These are phyloP conservation scores for Saccharomycopsis guyanensis DNA, from an alignment of 805 yeast species.

Conservation along the genomic window DNA sequence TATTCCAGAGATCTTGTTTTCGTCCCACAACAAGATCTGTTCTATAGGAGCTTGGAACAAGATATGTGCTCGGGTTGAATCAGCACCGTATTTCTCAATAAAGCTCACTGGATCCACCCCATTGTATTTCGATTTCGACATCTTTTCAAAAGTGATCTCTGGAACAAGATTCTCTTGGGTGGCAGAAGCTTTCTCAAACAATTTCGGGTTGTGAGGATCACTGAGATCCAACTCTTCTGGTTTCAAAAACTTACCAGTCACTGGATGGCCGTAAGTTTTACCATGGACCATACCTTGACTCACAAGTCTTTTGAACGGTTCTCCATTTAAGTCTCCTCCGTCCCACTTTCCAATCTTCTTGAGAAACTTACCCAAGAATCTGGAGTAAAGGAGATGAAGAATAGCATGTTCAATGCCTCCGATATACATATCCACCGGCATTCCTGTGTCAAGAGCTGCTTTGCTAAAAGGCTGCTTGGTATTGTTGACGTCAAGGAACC, in stretches of 20 bases:
- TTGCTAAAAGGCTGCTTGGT: slow-evolving; percentile 42
- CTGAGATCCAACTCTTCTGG: slow-evolving; percentile 60
- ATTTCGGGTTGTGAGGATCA: slow-evolving; percentile 25
- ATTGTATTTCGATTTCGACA: slow-evolving; percentile 94
- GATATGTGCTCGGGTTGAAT: slow-evolving; percentile 89
- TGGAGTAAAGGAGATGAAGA: slow-evolving; percentile 75
- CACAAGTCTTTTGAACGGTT: slow-evolving; percentile 72
- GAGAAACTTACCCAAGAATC: slow-evolving; percentile 80
- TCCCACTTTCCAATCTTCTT: slow-evolving; percentile 62
- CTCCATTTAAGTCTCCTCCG: slow-evolving; percentile 49
- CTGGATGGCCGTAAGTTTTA: slow-evolving; percentile 67
- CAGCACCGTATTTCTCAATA: slow-evolving; percentile 76
- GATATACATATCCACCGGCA: slow-evolving; percentile 86
- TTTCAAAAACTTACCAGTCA: slow-evolving; percentile 64
- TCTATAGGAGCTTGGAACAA: slow-evolving; percentile 85
- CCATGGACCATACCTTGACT: slow-evolving; percentile 99
- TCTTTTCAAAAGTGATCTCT: slow-evolving; percentile 65
- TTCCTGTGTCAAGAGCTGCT: slow-evolving; percentile 38
- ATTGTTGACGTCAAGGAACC: slow-evolving; percentile 75
- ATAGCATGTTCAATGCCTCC: slow-evolving; percentile 99
- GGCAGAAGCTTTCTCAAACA: slow-evolving; percentile 37
- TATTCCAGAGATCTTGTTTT: slow-evolving; percentile 73
- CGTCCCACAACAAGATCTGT: slow-evolving; percentile 87
- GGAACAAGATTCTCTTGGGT: too few relatives aligned
- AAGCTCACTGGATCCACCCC: slow-evolving; percentile 87